Percentiles rank a stretch among this genome's conserved stretches.
Evolutionary conservation across 2,329 filamentous ascomycete species (phyloP).

Genomic region (Cladobotryum protrusum): DNA sequence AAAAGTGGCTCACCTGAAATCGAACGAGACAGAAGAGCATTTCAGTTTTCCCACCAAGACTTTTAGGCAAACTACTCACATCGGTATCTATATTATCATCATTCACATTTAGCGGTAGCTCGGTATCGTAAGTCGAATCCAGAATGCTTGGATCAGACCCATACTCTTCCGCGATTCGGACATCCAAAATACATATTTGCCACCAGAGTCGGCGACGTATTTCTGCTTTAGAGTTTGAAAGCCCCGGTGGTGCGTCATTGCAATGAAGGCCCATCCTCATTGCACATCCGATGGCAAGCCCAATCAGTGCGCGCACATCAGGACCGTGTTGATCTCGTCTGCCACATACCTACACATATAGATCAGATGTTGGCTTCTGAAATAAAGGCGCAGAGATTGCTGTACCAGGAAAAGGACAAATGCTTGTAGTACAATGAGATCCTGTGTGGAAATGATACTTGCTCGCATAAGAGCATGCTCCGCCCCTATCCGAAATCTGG

Average conservation of each 20-base stretch:
- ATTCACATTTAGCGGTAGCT: constrained; percentile 6
- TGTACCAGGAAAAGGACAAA: constrained; percentile 14
- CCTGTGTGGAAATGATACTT: constrained; percentile 10
- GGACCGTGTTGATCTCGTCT: constrained; percentile 9
- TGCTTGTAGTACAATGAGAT: constrained; percentile 13
- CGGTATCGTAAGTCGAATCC: background rate
- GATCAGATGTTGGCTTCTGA: too few species aligned
- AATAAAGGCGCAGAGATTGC: background rate
- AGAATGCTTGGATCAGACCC: constrained; percentile 24
- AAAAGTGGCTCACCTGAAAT: constrained; percentile 9
- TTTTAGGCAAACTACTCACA: background rate
- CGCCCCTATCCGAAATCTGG: too few species aligned
- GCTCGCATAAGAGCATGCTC: constrained; percentile 1
- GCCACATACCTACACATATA: background rate
- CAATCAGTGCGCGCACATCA: constrained; percentile 10
- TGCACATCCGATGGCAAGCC: constrained; percentile 13
- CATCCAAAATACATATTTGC: constrained; percentile 44
- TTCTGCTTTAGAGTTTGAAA: constrained; percentile 46
- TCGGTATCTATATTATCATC: constrained; percentile 1
- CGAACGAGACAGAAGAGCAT: constrained; percentile 14
- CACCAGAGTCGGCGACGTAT: constrained; percentile 49
- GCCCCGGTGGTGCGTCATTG: constrained; percentile 16
- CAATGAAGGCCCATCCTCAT: constrained; percentile 19
- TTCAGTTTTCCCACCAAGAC: constrained; percentile 7
- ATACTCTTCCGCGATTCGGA: constrained; percentile 47